These are phyloP conservation scores for Caulochytrium protostelioides DNA, from an alignment of 371 early-diverging fungal genomes.

Conservation along the genomic window DNA sequence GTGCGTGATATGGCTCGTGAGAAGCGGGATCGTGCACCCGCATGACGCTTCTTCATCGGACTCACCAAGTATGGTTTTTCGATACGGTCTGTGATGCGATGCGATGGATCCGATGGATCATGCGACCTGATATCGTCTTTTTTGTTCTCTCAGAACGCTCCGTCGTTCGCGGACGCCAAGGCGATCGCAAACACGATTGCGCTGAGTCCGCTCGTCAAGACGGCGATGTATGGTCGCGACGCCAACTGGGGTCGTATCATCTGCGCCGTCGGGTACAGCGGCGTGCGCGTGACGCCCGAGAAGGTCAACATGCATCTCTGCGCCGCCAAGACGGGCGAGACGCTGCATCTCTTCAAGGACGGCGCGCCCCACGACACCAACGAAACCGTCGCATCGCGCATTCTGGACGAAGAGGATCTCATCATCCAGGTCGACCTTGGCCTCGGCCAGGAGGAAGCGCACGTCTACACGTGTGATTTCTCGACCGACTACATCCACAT, in stretches of 20 bases:
- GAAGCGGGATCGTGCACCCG: too few relatives aligned
- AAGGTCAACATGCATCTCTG: slow-evolving; percentile 50
- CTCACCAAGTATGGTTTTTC: too few relatives aligned
- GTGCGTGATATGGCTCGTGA: too few relatives aligned
- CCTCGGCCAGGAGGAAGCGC: slow-evolving; percentile 45
- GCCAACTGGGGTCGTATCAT: slow-evolving; percentile 92
- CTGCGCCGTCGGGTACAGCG: slow-evolving; percentile 58
- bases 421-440: slow-evolving; percentile 54
- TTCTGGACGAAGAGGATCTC: slow-evolving; percentile 64
- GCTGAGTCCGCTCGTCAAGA: slow-evolving; percentile 79
- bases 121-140: too few relatives aligned
- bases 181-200: slow-evolving; percentile 64
- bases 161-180: slow-evolving; percentile 51
- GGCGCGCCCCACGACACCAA: slow-evolving; percentile 50
- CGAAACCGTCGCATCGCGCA: slow-evolving; percentile 47
- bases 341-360: slow-evolving; percentile 44
- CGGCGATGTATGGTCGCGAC: slow-evolving; percentile 83
- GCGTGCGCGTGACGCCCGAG: slow-evolving; percentile 45
- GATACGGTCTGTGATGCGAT: too few relatives aligned
- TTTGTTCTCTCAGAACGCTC: slow-evolving; percentile 32
- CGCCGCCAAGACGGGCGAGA: slow-evolving; percentile 26
- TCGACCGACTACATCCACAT: slow-evolving; percentile 81
- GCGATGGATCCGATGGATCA: too few relatives aligned
- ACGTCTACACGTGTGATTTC: slow-evolving; percentile 85
- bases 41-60: too few relatives aligned